Evolutionary conservation across 2,329 filamentous ascomycete species (phyloP).

Genomic region (Simplicillium sp.): DNA sequence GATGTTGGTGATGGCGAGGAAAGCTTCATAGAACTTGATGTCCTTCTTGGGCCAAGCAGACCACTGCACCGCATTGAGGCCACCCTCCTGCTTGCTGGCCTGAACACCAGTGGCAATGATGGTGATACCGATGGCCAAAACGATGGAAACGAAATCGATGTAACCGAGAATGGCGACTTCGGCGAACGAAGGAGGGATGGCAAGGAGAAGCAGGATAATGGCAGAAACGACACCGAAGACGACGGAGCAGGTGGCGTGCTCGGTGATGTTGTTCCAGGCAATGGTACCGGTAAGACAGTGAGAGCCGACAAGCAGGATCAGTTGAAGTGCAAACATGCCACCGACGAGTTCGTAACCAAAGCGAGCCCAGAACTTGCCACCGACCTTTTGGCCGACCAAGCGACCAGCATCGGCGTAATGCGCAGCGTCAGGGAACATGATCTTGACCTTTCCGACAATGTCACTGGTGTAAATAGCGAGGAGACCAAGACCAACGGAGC

Average conservation of each 20-base stretch:
- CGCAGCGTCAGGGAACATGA: constrained; percentile 45
- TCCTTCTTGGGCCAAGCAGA: constrained; percentile 35
- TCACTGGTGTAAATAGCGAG: constrained; percentile 38
- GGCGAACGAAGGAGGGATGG: constrained; percentile 37
- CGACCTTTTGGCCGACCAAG: too few relatives aligned
- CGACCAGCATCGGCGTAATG: constrained; percentile 59
- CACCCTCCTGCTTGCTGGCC: constrained; percentile 18
- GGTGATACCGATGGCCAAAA: constrained; percentile 53
- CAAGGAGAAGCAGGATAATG: constrained; percentile 33
- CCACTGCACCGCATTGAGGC: constrained; percentile 24
- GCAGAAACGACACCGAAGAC: constrained; percentile 36
- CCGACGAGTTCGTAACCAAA: constrained; percentile 55
- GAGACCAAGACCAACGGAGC: constrained; percentile 31
- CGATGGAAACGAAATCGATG: constrained; percentile 52
- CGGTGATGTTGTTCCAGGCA: constrained; percentile 55
- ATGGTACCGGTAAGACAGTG: constrained; percentile 63
- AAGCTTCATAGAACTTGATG: constrained; percentile 41
- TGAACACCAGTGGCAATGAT: constrained; percentile 55
- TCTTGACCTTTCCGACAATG: constrained; percentile 37
- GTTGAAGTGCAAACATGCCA: constrained; percentile 50
- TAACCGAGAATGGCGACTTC: constrained; percentile 40
- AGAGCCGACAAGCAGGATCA: constrained; percentile 62
- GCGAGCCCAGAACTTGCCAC: constrained; percentile 46
- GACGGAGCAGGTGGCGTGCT: constrained; percentile 38
- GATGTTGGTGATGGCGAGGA: constrained; percentile 58